Percentiles rank a stretch among this genome's conserved stretches.
These are phyloP conservation scores for Glomus cerebriforme DNA, from an alignment of 192 early-diverging fungal species.

Conservation along the genomic window DNA sequence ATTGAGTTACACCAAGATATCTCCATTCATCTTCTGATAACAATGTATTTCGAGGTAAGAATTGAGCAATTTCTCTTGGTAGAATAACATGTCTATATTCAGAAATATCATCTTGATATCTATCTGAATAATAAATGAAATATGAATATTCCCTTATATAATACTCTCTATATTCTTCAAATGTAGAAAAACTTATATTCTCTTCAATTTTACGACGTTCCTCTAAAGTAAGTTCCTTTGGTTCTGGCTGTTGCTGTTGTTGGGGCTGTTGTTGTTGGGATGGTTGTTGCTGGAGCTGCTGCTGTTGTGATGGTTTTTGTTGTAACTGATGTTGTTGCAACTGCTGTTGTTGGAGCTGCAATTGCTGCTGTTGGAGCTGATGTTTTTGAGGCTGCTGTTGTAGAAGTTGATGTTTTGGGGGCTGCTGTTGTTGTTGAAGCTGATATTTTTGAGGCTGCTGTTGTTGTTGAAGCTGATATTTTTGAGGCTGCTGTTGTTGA, in stretches of 20 bases:
- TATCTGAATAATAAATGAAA: background rate
- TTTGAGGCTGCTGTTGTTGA: background rate
- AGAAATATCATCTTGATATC: background rate
- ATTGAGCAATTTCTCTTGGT: conserved; percentile 42
- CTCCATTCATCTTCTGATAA: conserved; percentile 52
- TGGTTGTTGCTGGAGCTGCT: too few relatives aligned
- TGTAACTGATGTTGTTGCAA: too few relatives aligned
- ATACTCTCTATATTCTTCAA: background rate
- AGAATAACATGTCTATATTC: conserved; percentile 47
- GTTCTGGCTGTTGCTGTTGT: background rate
- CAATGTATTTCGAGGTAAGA: conserved; percentile 39
- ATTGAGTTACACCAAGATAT: conserved; percentile 47
- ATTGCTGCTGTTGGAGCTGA: too few relatives aligned
- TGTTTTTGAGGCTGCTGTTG: background rate
- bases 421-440: too few relatives aligned
- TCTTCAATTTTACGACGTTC: background rate
- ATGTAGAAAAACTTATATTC: background rate
- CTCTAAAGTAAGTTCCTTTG: background rate
- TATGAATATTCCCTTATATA: background rate
- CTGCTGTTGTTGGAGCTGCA: too few relatives aligned
- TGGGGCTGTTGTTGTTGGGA: too few relatives aligned
- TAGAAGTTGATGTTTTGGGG: background rate
- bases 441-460: background rate
- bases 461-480: background rate
- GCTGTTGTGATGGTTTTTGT: too few relatives aligned